Base-by-base conservation (phyloP, 495 filamentous ascomycete species). In the Penicillium coffeae region DNA sequence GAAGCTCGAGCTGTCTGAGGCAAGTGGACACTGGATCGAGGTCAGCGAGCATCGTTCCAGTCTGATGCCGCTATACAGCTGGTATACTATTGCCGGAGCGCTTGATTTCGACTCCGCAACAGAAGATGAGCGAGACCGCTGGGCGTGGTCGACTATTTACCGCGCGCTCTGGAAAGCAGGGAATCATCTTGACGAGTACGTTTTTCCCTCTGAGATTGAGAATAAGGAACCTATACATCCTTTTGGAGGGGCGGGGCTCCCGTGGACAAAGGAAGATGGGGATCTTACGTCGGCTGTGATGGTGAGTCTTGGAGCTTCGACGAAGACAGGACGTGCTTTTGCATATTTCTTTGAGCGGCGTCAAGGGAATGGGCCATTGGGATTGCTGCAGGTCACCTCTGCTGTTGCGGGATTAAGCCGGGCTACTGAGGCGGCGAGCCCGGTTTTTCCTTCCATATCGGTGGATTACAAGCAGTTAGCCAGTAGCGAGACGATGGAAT, bases 41-140 rank as follows among this genome's bases (percentile, higher is more conserved):
- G 64, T 63, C 10, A 75, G 66, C 51, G 56, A 60, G 2, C 66
- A 73, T 41, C 59, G 82, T 7, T 54, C 71, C 37, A 42, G 66
- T 9, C 48, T 76, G 13, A 68, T 80, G 58, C 47, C 68, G 0
- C 45, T 83, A 9, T 83, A 85, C 56, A 83, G 82, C 55, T 67
- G 66, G 3, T 80, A 79, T 50, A 38, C 62, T 1, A 39, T 33
- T 32, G 21, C 18, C 12, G 42, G 20, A 46, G 55, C 37, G 53
- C 60, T 35, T 45, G 47, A 9, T 44, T 57, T 16, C 36, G 37
- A 27, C 45, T 16, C 16, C 0, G 4, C 41, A 9, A 42, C 21
- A 3, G 20, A 49, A n/a, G 49, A 60, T 2, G 34, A 47, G 14
- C 41, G 45, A 12, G 45, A 59, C 2, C 45, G 45, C 1, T 53